Percentiles rank a stretch among this genome's conserved stretches.
These are phyloP conservation scores for Lactifluus volemus DNA, from an alignment of 768 basidiomycete species.

Conservation along the genomic window DNA sequence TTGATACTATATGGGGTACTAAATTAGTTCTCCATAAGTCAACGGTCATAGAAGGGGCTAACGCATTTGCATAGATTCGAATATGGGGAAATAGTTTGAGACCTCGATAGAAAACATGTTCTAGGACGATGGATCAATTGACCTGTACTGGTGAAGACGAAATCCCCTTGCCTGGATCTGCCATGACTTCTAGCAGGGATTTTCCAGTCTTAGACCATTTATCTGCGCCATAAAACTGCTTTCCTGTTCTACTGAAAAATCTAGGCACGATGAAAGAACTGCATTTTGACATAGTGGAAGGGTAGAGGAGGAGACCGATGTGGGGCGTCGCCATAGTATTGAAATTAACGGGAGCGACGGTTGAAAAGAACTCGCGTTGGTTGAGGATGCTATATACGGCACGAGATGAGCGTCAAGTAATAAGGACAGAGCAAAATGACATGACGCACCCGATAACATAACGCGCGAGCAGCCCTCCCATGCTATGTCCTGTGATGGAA, in stretches of 20 bases:
- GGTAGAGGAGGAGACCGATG: conserved; percentile 61
- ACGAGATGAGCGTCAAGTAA: neutral
- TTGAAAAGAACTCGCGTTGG: conserved; percentile 62
- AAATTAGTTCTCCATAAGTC: neutral
- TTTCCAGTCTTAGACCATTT: conserved; percentile 61
- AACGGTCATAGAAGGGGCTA: conserved; percentile 22
- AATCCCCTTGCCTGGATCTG: conserved; percentile 53
- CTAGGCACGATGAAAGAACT: conserved; percentile 51
- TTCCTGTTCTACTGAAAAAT: conserved; percentile 69
- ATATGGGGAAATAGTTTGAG: conserved; percentile 58
- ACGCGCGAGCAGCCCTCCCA: conserved; percentile 77
- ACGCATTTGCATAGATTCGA: conserved; percentile 78
- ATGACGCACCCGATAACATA: conserved; percentile 58
- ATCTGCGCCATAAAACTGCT: conserved; percentile 48
- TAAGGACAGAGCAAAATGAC: neutral
- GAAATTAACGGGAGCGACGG: conserved; percentile 69
- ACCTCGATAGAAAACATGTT: conserved; percentile 67
- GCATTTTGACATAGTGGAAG: conserved; percentile 48
- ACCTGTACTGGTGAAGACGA: neutral
- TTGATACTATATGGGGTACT: conserved; percentile 38
- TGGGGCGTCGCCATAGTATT: conserved; percentile 80
- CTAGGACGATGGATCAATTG: conserved; percentile 28
- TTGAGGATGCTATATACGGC: conserved; percentile 42
- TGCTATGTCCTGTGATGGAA: conserved; percentile 67
- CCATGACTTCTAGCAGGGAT: conserved; percentile 67